phyloP scores from a whole-genome alignment of 805 yeast species.

The Sporopachydermia quercuum region DNA sequence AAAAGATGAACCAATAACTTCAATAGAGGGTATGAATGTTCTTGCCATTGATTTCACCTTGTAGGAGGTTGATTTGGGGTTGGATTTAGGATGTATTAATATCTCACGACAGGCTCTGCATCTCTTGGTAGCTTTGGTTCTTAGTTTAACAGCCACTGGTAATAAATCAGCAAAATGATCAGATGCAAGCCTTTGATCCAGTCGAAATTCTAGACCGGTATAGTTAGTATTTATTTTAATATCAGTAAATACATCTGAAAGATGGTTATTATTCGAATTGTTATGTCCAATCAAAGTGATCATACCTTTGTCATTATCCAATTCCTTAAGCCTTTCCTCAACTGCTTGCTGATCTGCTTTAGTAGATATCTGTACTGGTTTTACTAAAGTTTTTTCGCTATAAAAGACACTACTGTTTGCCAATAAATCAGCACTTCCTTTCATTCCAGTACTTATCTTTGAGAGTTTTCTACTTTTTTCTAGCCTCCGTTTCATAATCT shows the following conservation, averaged over 20 bases:
- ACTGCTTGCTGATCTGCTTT: background rate
- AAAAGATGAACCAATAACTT: background rate
- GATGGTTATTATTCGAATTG: too few species aligned
- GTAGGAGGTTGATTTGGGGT: conserved; percentile 11
- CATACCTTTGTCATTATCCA: background rate
- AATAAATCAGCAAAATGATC: conserved; percentile 2
- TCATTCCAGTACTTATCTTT: background rate
- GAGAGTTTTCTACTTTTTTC: background rate
- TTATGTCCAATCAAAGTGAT: too few species aligned
- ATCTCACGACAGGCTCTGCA: conserved; percentile 19
- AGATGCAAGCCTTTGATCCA: too few species aligned
- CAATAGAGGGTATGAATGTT: conserved; percentile 12
- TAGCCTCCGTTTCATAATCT: background rate
- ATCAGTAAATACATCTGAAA: too few species aligned
- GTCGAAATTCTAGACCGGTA: too few species aligned
- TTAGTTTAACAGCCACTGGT: conserved; percentile 15
- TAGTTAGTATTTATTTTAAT: too few species aligned
- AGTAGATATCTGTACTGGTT: background rate
- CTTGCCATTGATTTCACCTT: conserved; percentile 13
- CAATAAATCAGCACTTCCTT: background rate
- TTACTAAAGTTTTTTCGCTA: background rate
- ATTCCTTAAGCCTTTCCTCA: background rate
- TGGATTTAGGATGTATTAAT: conserved; percentile 18
- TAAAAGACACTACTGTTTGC: background rate
- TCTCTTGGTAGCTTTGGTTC: conserved; percentile 14